These are phyloP conservation scores for Rhizopus sp. DNA, from an alignment of 371 early-diverging fungal genomes.

Conservation along the genomic window DNA sequence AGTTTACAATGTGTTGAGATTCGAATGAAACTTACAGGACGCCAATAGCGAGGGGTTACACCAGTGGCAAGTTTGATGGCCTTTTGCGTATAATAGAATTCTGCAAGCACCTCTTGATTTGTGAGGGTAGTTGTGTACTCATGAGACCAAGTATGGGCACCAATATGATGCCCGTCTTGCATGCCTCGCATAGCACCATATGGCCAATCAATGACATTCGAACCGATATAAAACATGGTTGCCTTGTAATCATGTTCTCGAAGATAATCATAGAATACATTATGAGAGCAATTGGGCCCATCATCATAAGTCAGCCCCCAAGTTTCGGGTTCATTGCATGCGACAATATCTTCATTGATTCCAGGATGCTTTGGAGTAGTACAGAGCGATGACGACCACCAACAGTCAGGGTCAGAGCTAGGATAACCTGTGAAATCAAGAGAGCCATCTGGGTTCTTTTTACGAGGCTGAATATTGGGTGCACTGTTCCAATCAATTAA, in stretches of 20 bases:
- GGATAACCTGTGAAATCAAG: conserved; percentile 29
- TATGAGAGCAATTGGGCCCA: conserved; percentile 48
- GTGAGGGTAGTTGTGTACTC: conserved; percentile 49
- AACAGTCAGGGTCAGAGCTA: conserved; percentile 36
- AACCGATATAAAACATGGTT: conserved; percentile 26
- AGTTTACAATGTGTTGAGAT: conserved; percentile 31
- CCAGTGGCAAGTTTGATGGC: conserved; percentile 56
- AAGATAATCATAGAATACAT: conserved; percentile 45
- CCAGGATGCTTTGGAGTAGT: conserved; percentile 32
- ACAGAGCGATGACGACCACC: conserved; percentile 41
- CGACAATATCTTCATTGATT: conserved; percentile 33
- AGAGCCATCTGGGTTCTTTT: conserved; percentile 21
- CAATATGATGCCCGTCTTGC: conserved; percentile 50
- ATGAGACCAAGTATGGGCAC: conserved; percentile 59
- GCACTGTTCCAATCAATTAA: conserved; percentile 41
- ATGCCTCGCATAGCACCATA: conserved; percentile 49
- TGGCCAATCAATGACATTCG: conserved; percentile 45
- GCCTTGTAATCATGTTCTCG: conserved; percentile 16
- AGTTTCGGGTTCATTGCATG: conserved; percentile 40
- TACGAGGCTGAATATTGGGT: conserved; percentile 31
- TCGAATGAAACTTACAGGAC: conserved; percentile 25
- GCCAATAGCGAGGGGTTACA: conserved; percentile 49
- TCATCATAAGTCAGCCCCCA: conserved; percentile 44
- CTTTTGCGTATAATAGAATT: conserved; percentile 49
- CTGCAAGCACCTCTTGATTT: conserved; percentile 55